Evolutionary conservation across 805 yeast species (phyloP), one percentile per base, ranked within the genome.

Genomic region (Groenewaldozyma salmanticensis): DNA sequence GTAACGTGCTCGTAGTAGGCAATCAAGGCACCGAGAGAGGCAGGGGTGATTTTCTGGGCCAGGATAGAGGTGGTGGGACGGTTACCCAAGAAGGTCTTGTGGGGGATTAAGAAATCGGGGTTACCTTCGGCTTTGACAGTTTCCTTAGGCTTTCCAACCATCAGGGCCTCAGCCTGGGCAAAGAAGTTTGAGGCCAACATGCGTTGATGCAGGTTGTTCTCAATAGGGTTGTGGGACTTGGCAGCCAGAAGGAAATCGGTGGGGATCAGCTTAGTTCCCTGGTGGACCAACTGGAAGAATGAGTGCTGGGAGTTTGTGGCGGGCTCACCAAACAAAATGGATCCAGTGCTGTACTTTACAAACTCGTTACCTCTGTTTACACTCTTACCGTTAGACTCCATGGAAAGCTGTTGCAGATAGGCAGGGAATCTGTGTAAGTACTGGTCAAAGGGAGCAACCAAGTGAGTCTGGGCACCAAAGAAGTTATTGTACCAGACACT

Each of bases 351-450:
- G 75, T 92, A 92, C 71, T 79, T 77, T 61, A 95, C 86, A 71
- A 81, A 87, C 51, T 76, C 79, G 60, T 86, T 83, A 58, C 85
- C 87, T 68, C 96, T 81, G 57, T 95, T 82, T 54, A 92, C 96
- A 36, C 94, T 80, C 71, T 92, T 92, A 72, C 98, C 98, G 71
- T 92, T 92, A 46, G 96, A 87, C 72, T 92, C 98, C 98, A 92
- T 92, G 27, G 95, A 84, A 65, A 92, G 75, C 71, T 92, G 98
- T 74, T 92, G 98, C 68, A 92, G 75, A 71, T 92, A 92, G 45
- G 99, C 99, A 48, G 98, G 96, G 90, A 92, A 92, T 65, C 99
- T 78, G 77, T 90, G 95, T 68, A 92, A 72, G 74, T 92, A 92
- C 72, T 92, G 99, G 68, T 92, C 99, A 60, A 88, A 92, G 52